phyloP scores from a whole-genome alignment of 1,284 basidiomycete genomes.

The Mrakiaceae sp. region DNA sequence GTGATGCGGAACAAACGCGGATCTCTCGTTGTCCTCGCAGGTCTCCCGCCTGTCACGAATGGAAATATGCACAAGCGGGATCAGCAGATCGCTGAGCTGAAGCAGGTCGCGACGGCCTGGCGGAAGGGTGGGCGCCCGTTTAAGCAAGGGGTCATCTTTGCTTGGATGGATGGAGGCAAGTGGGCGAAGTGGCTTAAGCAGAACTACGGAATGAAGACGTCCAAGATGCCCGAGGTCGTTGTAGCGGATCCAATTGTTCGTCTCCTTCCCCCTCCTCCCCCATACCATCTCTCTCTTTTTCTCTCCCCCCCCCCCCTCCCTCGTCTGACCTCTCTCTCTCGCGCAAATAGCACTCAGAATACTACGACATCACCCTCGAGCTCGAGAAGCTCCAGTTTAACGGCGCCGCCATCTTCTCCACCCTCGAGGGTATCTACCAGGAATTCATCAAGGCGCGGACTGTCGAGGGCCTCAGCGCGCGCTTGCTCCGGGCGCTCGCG shows the following conservation, averaged over 20 bases:
- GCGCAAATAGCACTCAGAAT: slow-evolving; percentile 22
- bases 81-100: slow-evolving; percentile 42
- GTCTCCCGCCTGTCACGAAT: slow-evolving; percentile 23
- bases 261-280: slow-evolving; percentile 17
- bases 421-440: slow-evolving; percentile 54
- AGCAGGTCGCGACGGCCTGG: slow-evolving; percentile 55
- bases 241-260: slow-evolving; percentile 68
- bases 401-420: slow-evolving; percentile 49
- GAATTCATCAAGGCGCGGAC: slow-evolving; percentile 46
- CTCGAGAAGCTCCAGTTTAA: slow-evolving; percentile 55
- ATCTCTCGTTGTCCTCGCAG: slow-evolving; percentile 64
- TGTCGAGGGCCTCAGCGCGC: slow-evolving; percentile 30
- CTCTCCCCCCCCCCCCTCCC: not conserved
- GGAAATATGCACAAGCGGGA: slow-evolving; percentile 17
- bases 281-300: not conserved
- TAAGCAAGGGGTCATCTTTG: slow-evolving; percentile 59
- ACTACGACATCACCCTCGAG: slow-evolving; percentile 48
- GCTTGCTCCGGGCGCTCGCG: slow-evolving; percentile 16
- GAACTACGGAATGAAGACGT: slow-evolving; percentile 53
- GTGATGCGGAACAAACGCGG: slow-evolving; percentile 62
- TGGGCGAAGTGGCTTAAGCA: slow-evolving; percentile 79
- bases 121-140: slow-evolving; percentile 31
- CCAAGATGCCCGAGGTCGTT: slow-evolving; percentile 48
- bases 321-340: too few relatives aligned
- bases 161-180: slow-evolving; percentile 67